Evolutionary conservation across 208 protist species (phyloP).

Genomic region (Acanthamoeba rhysodes): DNA sequence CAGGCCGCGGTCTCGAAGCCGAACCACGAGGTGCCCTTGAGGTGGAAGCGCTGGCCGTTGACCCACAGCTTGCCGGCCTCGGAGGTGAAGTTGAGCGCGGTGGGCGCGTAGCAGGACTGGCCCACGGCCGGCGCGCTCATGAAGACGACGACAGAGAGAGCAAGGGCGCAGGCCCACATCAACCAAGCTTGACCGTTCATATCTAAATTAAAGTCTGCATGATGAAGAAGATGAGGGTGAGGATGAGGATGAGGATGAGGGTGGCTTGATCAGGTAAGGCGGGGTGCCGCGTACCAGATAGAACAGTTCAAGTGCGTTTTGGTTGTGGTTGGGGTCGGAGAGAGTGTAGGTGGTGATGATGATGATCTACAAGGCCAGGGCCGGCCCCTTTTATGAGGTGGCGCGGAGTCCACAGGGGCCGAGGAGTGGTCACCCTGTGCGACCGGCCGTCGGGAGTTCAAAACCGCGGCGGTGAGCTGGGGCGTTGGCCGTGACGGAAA

Average conservation of each 20-base stretch:
- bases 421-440: neutral
- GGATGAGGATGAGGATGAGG: no score
- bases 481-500: no score
- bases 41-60: slow-evolving; percentile 41
- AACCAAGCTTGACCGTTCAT: slow-evolving; percentile 64
- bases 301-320: slow-evolving; percentile 10
- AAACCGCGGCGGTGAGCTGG: no score
- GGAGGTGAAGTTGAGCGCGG: slow-evolving; percentile 57
- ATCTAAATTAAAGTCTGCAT: neutral
- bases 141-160: neutral
- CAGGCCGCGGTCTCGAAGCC: slow-evolving; percentile 45
- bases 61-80: neutral
- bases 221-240: no score
- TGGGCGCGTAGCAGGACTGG: slow-evolving; percentile 26
- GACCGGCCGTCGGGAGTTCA: neutral
- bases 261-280: no score
- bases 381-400: neutral
- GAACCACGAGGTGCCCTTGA: slow-evolving; percentile 65
- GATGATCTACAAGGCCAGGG: neutral
- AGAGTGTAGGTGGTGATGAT: neutral
- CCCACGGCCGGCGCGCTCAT: slow-evolving; percentile 14
- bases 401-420: neutral
- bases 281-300: neutral
- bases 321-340: neutral
- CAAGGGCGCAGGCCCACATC: slow-evolving; percentile 50